These are phyloP conservation scores for Ophiostoma sp. DNA, from an alignment of 2,329 filamentous ascomycete genomes.

Conservation along the genomic window DNA sequence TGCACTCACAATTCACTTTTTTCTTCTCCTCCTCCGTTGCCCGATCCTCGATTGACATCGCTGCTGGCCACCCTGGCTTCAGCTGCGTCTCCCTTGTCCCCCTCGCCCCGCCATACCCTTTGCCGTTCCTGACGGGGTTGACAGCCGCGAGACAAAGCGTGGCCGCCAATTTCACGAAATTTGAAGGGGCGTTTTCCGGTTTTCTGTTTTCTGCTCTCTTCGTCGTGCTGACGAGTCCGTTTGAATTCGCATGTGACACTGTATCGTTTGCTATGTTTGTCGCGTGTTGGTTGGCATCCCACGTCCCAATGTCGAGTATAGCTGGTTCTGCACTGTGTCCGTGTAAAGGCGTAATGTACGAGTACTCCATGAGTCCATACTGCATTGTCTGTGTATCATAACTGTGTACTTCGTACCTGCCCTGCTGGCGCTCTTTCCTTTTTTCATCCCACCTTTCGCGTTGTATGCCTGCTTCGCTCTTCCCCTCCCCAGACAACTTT, in stretches of 20 bases:
- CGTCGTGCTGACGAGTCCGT: background rate
- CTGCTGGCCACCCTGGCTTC: slow-evolving; percentile 6
- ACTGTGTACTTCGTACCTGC: background rate
- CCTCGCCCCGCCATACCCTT: background rate
- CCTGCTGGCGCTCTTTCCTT: background rate
- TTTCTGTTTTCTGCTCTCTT: background rate
- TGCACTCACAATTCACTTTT: slow-evolving; percentile 5
- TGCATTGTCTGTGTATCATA: background rate
- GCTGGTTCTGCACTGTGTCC: slow-evolving; percentile 7
- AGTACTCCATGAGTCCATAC: background rate
- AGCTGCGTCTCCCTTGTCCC: background rate
- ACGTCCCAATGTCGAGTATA: background rate
- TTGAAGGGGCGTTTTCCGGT: slow-evolving; percentile 11
- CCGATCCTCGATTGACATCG: background rate
- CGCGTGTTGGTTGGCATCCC: background rate
- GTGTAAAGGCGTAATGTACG: background rate
- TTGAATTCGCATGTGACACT: background rate
- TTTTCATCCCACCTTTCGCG: background rate
- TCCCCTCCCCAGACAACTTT: background rate
- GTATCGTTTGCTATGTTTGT: background rate
- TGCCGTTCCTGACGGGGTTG: background rate
- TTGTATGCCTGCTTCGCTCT: background rate
- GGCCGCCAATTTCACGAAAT: slow-evolving; percentile 15
- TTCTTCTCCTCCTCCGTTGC: background rate
- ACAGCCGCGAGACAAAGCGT: slow-evolving; percentile 6